These are phyloP conservation scores for Acacia crassicarpa DNA, from an alignment of 306 rosid genomes.

Conservation along the genomic window DNA sequence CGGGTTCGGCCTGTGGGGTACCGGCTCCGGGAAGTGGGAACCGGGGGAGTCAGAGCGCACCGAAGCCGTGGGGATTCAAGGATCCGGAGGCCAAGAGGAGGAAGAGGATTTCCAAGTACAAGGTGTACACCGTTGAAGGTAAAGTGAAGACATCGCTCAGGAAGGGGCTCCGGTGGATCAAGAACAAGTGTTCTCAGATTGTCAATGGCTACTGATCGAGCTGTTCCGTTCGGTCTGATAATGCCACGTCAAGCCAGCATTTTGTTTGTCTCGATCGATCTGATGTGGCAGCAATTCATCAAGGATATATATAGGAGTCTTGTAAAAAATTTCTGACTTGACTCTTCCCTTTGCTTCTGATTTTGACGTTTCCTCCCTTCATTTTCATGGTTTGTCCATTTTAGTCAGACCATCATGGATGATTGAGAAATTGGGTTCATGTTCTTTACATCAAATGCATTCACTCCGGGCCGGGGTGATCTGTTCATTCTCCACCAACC, in stretches of 20 bases:
- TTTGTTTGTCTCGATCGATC: background rate
- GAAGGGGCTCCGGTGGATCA: slow-evolving; percentile 72
- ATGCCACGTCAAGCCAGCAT: background rate
- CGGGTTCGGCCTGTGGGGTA: background rate
- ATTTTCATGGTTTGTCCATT: background rate
- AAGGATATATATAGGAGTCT: background rate
- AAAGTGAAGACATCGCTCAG: slow-evolving; percentile 62
- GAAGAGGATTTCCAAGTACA: slow-evolving; percentile 69
- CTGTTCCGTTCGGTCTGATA: background rate
- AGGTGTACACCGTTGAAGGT: slow-evolving; percentile 69
- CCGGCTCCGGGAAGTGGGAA: slow-evolving; percentile 14
- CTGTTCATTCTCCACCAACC: background rate
- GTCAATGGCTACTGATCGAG: slow-evolving; percentile 58
- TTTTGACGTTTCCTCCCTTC: background rate
- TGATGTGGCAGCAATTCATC: background rate
- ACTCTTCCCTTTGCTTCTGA: background rate
- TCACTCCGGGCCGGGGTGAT: background rate
- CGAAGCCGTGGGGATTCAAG: slow-evolving; percentile 48
- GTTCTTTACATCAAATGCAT: background rate
- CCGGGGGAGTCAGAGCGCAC: slow-evolving; percentile 26
- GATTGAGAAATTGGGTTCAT: background rate
- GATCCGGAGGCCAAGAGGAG: slow-evolving; percentile 65
- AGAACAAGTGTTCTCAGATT: slow-evolving; percentile 69
- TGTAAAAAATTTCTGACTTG: background rate
- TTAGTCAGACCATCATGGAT: background rate